Percentiles rank a stretch among this genome's conserved stretches.
phyloP scores from a whole-genome alignment of 371 early-diverging fungal species.

The Syncephalastrum contaminatum region DNA sequence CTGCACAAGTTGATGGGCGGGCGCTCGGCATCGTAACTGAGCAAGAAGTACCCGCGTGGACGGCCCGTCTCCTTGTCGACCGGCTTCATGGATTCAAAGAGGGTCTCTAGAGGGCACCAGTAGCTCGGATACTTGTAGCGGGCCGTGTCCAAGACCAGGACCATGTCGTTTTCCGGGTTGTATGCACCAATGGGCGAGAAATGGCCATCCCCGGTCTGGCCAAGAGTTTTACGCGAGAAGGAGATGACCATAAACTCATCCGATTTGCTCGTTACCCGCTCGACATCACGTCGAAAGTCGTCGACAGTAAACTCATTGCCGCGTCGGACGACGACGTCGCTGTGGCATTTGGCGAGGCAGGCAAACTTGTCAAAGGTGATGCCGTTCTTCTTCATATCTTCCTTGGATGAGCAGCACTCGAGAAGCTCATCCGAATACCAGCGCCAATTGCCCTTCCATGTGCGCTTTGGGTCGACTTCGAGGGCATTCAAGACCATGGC shows the following conservation, averaged over 20 bases:
- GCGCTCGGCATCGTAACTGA: constrained; percentile 51
- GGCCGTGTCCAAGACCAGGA: constrained; percentile 82
- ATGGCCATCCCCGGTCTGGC: constrained; percentile 92
- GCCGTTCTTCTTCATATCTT: constrained; percentile 79
- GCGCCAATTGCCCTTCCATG: constrained; percentile 94
- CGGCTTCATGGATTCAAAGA: constrained; percentile 82
- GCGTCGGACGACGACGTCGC: constrained; percentile 74
- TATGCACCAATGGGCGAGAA: constrained; percentile 77
- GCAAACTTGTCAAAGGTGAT: constrained; percentile 89
- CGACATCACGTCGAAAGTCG: constrained; percentile 77
- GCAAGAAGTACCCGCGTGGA: constrained; percentile 84
- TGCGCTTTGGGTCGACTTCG: constrained; percentile 83
- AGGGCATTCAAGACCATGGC: constrained; percentile 93
- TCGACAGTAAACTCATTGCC: constrained; percentile 64
- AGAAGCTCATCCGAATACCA: constrained; percentile 83
- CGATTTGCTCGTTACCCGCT: constrained; percentile 60
- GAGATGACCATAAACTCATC: constrained; percentile 88
- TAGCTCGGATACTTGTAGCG: constrained; percentile 82
- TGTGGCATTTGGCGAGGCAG: constrained; percentile 85
- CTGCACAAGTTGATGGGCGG: constrained; percentile 45
- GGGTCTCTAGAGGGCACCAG: constrained; percentile 65
- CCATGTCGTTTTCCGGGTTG: constrained; percentile 62
- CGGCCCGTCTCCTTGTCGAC: constrained; percentile 78
- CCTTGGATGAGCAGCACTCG: constrained; percentile 78
- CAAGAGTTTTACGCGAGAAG: constrained; percentile 76